phyloP scores from a whole-genome alignment of 192 early-diverging fungal genomes.

The Cetraspora pellucida region DNA sequence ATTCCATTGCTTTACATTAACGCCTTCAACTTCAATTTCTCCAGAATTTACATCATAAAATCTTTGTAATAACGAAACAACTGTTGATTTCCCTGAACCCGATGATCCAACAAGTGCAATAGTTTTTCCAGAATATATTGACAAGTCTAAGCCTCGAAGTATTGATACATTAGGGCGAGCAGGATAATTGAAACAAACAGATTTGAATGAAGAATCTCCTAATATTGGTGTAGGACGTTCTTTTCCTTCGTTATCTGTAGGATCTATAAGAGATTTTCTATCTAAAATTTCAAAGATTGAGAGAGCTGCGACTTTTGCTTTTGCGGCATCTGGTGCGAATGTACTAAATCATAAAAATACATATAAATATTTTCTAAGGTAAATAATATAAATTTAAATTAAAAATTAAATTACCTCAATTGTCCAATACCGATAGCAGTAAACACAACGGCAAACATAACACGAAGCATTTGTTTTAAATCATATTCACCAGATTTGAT shows the following conservation, averaged over 20 bases:
- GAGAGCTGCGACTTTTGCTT: constrained; percentile 70
- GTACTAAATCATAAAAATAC: constrained; percentile 36
- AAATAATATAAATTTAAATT: not conserved
- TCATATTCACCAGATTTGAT: constrained; percentile 52
- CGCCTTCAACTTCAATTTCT: constrained; percentile 60
- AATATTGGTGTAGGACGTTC: constrained; percentile 39
- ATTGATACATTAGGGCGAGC: constrained; percentile 62
- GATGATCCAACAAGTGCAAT: constrained; percentile 86
- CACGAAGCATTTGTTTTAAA: constrained; percentile 60
- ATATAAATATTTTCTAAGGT: not conserved
- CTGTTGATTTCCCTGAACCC: constrained; percentile 82
- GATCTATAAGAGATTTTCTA: constrained; percentile 68
- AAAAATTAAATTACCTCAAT: constrained; percentile 49
- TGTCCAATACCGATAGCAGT: constrained; percentile 65
- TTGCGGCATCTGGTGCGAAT: constrained; percentile 73
- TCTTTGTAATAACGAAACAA: constrained; percentile 66
- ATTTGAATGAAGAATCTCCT: constrained; percentile 54
- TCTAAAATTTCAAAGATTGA: constrained; percentile 70
- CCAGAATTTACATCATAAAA: constrained; percentile 79
- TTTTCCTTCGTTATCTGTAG: constrained; percentile 45
- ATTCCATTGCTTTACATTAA: constrained; percentile 61
- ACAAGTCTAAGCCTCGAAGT: constrained; percentile 59
- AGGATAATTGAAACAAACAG: constrained; percentile 72
- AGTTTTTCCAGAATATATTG: constrained; percentile 61
- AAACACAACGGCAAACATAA: constrained; percentile 80